Conservation (phyloP, 2,329 filamentous ascomycete species). For the Beauveria asiatica region DNA sequence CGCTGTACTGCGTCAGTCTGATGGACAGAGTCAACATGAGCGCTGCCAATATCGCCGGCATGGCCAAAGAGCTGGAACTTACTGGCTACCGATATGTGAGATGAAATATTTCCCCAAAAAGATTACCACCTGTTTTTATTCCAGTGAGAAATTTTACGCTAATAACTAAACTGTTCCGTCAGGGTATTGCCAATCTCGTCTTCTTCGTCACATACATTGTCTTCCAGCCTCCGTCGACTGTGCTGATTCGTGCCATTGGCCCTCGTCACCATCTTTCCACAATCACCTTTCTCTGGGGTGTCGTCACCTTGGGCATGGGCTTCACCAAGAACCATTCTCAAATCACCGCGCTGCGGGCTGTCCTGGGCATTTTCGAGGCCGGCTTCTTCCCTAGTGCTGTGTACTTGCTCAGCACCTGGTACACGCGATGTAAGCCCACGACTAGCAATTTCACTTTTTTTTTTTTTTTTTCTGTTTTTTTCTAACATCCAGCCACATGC, state of each 20-base stretch:
- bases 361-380: slow-evolving; percentile 59
- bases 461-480: too few species aligned
- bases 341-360: slow-evolving; percentile 45
- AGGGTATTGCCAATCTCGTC: slow-evolving; percentile 60
- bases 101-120: neutral
- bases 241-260: slow-evolving; percentile 59
- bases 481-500: neutral
- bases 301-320: slow-evolving; percentile 56
- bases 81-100: slow-evolving; percentile 38
- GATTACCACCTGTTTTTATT: neutral
- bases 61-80: slow-evolving; percentile 39
- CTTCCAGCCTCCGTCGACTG: slow-evolving; percentile 63
- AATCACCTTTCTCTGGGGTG: slow-evolving; percentile 52
- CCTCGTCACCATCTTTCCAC: slow-evolving; percentile 46
- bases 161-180: neutral
- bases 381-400: slow-evolving; percentile 65
- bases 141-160: neutral
- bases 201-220: slow-evolving; percentile 69
- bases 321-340: slow-evolving; percentile 45
- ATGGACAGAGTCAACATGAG: slow-evolving; percentile 75
- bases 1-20: slow-evolving; percentile 65
- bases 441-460: neutral
- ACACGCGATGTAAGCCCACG: slow-evolving; percentile 47
- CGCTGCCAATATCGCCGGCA: slow-evolving; percentile 63
- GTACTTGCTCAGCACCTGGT: slow-evolving; percentile 67